Evolutionary conservation across 257 asterid species (phyloP).

Genomic region (Agastache rugosa): DNA sequence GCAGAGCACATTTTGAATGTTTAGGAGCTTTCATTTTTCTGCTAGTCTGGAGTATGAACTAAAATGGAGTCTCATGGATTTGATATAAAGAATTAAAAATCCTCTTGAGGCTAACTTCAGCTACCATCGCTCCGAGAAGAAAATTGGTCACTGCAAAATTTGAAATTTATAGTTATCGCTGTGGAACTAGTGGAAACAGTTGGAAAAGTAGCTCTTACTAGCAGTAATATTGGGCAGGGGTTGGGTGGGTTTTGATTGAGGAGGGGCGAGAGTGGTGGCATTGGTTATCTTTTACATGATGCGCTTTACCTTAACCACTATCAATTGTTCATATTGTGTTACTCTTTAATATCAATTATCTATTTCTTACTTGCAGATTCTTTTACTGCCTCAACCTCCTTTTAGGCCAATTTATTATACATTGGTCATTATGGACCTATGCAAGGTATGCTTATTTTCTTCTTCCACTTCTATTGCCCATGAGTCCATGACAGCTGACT

Average conservation of each 20-base stretch:
- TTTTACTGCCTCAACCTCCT: conserved; percentile 90
- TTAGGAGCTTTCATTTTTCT: conserved; percentile 13
- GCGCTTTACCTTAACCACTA: background rate
- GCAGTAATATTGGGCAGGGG: conserved; percentile 6
- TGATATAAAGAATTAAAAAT: background rate
- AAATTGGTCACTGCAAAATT: background rate
- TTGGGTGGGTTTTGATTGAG: conserved; percentile 8
- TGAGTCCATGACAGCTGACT: conserved; percentile 3
- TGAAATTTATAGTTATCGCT: conserved; percentile 9
- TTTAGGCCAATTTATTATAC: conserved; percentile 94
- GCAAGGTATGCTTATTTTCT: conserved; percentile 69
- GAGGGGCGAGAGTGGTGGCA: conserved; percentile 27
- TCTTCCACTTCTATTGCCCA: conserved; percentile 26
- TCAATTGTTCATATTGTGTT: conserved; percentile 22
- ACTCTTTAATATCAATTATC: conserved; percentile 8
- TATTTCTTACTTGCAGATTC: conserved; percentile 69
- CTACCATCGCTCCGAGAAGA: background rate
- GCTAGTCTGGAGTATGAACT: conserved; percentile 15
- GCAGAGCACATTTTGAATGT: conserved; percentile 21
- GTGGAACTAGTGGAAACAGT: conserved; percentile 10
- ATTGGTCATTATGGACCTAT: conserved; percentile 92
- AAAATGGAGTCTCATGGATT: background rate
- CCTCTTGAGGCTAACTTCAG: conserved; percentile 13
- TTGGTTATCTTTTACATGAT: conserved; percentile 2
- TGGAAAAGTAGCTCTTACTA: background rate